These are phyloP conservation scores for Reticulascus tulasneorum DNA, from an alignment of 2,329 filamentous ascomycete species.

Conservation along the genomic window DNA sequence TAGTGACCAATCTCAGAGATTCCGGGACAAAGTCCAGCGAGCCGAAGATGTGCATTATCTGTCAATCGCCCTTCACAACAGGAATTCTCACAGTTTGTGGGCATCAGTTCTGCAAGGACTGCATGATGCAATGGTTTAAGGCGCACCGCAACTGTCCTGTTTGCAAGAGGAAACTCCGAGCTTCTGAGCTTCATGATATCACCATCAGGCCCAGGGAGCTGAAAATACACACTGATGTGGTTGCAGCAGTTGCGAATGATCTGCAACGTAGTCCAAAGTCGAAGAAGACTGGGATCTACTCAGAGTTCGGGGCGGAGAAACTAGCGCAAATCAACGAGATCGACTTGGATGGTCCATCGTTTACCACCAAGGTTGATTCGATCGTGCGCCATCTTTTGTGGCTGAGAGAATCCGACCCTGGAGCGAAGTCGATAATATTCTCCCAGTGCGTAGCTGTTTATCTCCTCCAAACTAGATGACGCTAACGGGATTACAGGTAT, in stretches of 20 bases:
- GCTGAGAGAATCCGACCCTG: constrained; percentile 78
- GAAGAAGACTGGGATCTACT: constrained; percentile 61
- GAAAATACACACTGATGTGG: constrained; percentile 49
- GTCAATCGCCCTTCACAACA: constrained; percentile 69
- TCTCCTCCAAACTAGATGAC: not conserved
- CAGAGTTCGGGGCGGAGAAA: constrained; percentile 66
- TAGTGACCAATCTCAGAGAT: constrained; percentile 50
- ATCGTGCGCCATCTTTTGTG: constrained; percentile 77
- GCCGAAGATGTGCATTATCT: constrained; percentile 78
- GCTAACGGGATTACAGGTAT: constrained; percentile 40
- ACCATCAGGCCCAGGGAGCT: constrained; percentile 74
- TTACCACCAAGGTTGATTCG: constrained; percentile 87
- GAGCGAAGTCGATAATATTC: constrained; percentile 90
- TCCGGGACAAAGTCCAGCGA: constrained; percentile 60
- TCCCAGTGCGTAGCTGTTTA: constrained; percentile 55
- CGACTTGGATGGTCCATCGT: constrained; percentile 68
- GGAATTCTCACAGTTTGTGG: constrained; percentile 84
- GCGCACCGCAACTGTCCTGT: constrained; percentile 74
- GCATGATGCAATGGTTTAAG: constrained; percentile 74
- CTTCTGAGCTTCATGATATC: constrained; percentile 76
- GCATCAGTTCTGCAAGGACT: constrained; percentile 88
- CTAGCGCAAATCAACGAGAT: constrained; percentile 79
- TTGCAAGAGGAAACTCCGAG: constrained; percentile 68
- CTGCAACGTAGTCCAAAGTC: not conserved
- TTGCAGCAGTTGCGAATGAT: constrained; percentile 3